Conservation (phyloP, 2,329 filamentous ascomycete genomes). For the Parafenestella ontariensis region DNA sequence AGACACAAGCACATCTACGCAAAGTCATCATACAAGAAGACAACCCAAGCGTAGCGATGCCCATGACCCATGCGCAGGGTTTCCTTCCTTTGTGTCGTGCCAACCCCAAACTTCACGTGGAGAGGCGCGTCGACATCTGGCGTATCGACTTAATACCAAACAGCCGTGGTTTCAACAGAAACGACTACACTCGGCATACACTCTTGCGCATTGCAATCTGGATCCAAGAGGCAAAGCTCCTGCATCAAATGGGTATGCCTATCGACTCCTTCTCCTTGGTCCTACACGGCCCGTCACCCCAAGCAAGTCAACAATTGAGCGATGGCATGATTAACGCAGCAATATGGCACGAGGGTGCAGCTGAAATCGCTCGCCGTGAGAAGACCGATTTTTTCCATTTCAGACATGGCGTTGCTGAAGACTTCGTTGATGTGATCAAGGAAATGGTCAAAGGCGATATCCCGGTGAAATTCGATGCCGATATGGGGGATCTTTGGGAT, state of each 20-base stretch:
- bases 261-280: neutral
- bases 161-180: too few relatives aligned
- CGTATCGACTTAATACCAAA: too few relatives aligned
- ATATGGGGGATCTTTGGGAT: constrained; percentile 1
- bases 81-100: too few relatives aligned
- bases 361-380: neutral
- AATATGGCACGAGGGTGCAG: constrained; percentile 1
- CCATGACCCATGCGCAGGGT: too few relatives aligned
- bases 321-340: neutral
- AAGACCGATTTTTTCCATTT: neutral
- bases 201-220: neutral
- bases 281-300: neutral
- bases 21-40: neutral
- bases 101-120: too few relatives aligned
- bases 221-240: neutral
- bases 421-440: neutral
- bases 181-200: too few relatives aligned
- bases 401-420: neutral
- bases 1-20: too few relatives aligned
- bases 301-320: constrained; percentile 2
- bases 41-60: too few relatives aligned
- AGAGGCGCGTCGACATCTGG: too few relatives aligned
- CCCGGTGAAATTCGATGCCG: neutral
- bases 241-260: neutral
- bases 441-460: neutral